These are phyloP conservation scores for Tetraselmis striata DNA, from an alignment of 139 green algal species.

Conservation along the genomic window DNA sequence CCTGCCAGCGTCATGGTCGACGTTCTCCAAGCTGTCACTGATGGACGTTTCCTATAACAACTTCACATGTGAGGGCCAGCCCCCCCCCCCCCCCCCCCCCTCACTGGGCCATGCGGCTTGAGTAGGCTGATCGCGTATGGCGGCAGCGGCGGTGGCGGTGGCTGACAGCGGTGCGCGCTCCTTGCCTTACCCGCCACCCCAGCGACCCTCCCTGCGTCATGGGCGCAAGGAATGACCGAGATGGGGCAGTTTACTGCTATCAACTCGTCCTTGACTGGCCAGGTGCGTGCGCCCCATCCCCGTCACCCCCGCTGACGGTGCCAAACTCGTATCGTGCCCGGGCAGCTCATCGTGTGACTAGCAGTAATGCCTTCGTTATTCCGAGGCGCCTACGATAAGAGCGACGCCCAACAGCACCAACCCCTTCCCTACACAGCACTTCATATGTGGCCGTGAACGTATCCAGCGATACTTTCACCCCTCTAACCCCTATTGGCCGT, in stretches of 20 bases:
- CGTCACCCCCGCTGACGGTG: background rate
- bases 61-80: background rate
- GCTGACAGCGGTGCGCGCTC: too few relatives aligned
- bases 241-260: background rate
- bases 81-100: too few relatives aligned
- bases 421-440: too few relatives aligned
- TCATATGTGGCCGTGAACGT: too few relatives aligned
- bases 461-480: too few relatives aligned
- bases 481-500: too few relatives aligned
- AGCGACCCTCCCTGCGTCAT: background rate
- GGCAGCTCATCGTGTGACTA: background rate
- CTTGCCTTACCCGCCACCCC: too few relatives aligned
- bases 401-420: too few relatives aligned
- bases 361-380: background rate
- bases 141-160: too few relatives aligned
- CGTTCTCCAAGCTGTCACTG: background rate
- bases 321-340: background rate
- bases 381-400: too few relatives aligned
- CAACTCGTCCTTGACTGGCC: background rate
- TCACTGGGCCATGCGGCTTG: too few relatives aligned
- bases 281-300: background rate
- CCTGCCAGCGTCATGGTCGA: background rate
- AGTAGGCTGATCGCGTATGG: too few relatives aligned
- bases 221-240: background rate
- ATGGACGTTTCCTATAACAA: background rate